Percentiles rank a stretch among this genome's conserved stretches.
phyloP scores from a whole-genome alignment of 2,329 filamentous ascomycete genomes.

The Polychaeton citri region DNA sequence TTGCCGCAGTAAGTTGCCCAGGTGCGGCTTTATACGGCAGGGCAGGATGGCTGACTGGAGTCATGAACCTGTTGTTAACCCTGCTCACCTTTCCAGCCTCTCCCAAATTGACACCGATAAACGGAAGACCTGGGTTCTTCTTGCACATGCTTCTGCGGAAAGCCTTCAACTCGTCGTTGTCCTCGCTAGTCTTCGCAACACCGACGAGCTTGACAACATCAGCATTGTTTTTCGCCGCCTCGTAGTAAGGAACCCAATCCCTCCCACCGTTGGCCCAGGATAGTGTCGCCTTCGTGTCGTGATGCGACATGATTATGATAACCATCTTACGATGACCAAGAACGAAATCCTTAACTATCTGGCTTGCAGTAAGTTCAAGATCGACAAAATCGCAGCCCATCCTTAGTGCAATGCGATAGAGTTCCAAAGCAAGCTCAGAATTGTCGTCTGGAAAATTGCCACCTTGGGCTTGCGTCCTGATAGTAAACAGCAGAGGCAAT shows the following conservation, averaged over 20 bases:
- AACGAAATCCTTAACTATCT: conserved; percentile 51
- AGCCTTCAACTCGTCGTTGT: conserved; percentile 72
- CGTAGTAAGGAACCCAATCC: conserved; percentile 82
- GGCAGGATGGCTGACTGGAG: conserved; percentile 78
- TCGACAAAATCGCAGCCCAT: conserved; percentile 89
- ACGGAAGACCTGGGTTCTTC: conserved; percentile 56
- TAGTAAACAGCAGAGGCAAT: conserved; percentile 81
- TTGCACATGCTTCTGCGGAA: conserved; percentile 68
- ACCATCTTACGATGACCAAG: conserved; percentile 49
- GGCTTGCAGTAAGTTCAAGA: conserved; percentile 75
- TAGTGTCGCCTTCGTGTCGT: conserved; percentile 65
- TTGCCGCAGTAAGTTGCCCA: conserved; percentile 78
- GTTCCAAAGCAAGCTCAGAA: conserved; percentile 45
- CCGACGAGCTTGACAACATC: conserved; percentile 93
- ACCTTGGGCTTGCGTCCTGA: conserved; percentile 75
- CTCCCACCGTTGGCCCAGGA: conserved; percentile 60
- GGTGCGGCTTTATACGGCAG: conserved; percentile 91
- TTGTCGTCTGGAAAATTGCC: conserved; percentile 73
- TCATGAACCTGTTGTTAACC: conserved; percentile 84
- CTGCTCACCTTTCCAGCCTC: conserved; percentile 74
- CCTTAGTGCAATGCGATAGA: conserved; percentile 68
- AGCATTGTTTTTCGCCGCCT: conserved; percentile 75
- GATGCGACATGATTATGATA: conserved; percentile 87
- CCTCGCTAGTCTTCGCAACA: conserved; percentile 58
- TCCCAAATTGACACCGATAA: conserved; percentile 97